Base-by-base conservation (phyloP, 1,284 basidiomycete species). In the Marasmius tenuissimus region DNA sequence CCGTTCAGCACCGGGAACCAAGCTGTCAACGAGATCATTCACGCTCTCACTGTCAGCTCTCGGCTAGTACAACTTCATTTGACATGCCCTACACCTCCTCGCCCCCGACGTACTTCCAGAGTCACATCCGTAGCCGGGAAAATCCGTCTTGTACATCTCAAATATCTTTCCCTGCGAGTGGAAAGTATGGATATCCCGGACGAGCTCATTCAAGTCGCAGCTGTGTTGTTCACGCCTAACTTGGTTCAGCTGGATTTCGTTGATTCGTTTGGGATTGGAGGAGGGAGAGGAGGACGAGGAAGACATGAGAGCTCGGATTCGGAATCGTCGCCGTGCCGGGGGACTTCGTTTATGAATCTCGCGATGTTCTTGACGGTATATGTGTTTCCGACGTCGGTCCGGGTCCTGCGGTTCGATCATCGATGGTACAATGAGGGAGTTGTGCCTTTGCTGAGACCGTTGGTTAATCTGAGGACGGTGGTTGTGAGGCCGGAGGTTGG, bases 171-270 rank as follows among this genome's bases (percentile, higher is more conserved):
- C 57, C 70, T 86, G 33, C 69, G 73, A 34, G 76, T 83, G 40
- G 76, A 79, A 66, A 76, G 77, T 37, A 70, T 67, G 18, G 80
- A 84, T 65, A 81, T 85, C 51, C 83, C 83, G 52, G 76, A 77
- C 59, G 85, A 86, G 67, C 75, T 86, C 33, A 70, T 75, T 20
- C 73, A 75, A 50, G 70, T 85, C 61, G 70, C 80, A 61, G 77
- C 79, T 51, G 75, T 77, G 61, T 59, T 85, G 18, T 73, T 71
- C 22, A 72, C 77, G 7, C 83, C 82, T 34, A 68, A 69, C 33
- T 73, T 84, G 45, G 72, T 67, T 58, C 76, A 70, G 35, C 70
- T 86, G 50, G 70, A 70, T 42, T 71, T 86, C 11, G 11, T 18
- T 16, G 57, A 64, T 76, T 61, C 84, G 85, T 67, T 57, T 71